Base-by-base conservation (phyloP, 352 stramenopile genomes). In the Phytophthora pisi region DNA sequence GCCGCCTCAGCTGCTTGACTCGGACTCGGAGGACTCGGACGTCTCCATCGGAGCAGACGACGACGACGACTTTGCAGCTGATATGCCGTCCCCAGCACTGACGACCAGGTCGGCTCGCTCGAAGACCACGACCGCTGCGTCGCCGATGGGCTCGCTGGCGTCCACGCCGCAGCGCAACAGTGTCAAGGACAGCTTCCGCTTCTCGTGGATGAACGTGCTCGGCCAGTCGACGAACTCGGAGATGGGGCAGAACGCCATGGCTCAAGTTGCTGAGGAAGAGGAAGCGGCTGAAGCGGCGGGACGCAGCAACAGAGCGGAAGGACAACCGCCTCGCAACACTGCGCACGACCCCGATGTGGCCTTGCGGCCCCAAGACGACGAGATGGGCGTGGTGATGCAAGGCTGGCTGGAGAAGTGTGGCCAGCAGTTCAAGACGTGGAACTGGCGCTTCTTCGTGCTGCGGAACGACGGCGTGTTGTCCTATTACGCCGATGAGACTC, bases 371-470 rank as follows among this genome's bases (percentile, higher is more conserved):
- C 67, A 86, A 59, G 79, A 89, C 53, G 58, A 84, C 28, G 82
- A 86, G 53, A 84, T 88, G 71, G 86, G 78, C 18, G 72, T 96
- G 30, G 76, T 95, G 6, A 93, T 93, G 74, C 81, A 94, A 47
- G 89, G 89, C 15, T 96, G 89, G 89, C 83, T 96, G 38, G 84
- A 96, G 52, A 96, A 96, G 64, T 95, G 89, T 59, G 86, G 89
- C 1, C 86, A 94, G 70, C 85, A 91, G 58, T 93, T 96, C 70
- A 95, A 96, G 81, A 95, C 89, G 51, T 95, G 89, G 89, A 94
- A 96, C 64, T 93, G 81, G 86, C 85, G 87, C 43, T 95, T 93
- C 75, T 96, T 96, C 57, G 89, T 95, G 51, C 72, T 96, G 46
- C 82, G 85, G 16, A 74, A 88, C 50, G 87, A 95, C 67, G 86